Evolutionary conservation across 345 rosid species (phyloP).

Genomic region (Linum lewisii): DNA sequence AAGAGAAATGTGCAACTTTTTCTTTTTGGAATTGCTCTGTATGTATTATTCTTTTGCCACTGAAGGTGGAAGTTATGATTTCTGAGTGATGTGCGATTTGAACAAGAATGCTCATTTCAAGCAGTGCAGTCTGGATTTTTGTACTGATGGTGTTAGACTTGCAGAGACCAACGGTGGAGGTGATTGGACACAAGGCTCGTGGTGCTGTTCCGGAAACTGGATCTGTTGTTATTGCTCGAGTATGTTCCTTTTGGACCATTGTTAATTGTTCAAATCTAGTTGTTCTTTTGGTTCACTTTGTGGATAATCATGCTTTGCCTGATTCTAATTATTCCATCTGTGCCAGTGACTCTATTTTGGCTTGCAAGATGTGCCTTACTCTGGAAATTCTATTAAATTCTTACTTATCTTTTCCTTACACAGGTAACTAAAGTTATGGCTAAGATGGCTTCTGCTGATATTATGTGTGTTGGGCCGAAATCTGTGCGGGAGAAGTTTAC

Average conservation of each 20-base stretch:
- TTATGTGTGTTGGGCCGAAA: constrained; percentile 78
- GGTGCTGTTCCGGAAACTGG: constrained; percentile 82
- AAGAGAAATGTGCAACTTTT: no score
- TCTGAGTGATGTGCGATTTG: background rate
- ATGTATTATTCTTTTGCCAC: background rate
- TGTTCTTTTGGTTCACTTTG: background rate
- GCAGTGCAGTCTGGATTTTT: background rate
- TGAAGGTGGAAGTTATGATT: no score
- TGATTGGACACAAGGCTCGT: constrained; percentile 72
- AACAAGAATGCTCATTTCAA: background rate
- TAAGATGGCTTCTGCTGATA: constrained; percentile 66
- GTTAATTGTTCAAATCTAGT: background rate
- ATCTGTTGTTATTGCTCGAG: constrained; percentile 71
- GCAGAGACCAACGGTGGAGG: constrained; percentile 75
- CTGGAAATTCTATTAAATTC: background rate
- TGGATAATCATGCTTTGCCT: background rate
- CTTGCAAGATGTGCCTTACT: background rate
- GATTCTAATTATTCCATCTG: background rate
- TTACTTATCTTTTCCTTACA: constrained; percentile 7
- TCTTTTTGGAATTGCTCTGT: background rate
- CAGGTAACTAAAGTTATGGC: constrained; percentile 86
- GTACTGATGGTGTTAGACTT: constrained; percentile 6
- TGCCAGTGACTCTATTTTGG: background rate
- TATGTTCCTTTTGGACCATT: constrained; percentile 19
- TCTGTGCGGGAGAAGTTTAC: constrained; percentile 73